Evolutionary conservation across 148 eudicot genomes (phyloP).

Genomic region (Linanthus parryae): DNA sequence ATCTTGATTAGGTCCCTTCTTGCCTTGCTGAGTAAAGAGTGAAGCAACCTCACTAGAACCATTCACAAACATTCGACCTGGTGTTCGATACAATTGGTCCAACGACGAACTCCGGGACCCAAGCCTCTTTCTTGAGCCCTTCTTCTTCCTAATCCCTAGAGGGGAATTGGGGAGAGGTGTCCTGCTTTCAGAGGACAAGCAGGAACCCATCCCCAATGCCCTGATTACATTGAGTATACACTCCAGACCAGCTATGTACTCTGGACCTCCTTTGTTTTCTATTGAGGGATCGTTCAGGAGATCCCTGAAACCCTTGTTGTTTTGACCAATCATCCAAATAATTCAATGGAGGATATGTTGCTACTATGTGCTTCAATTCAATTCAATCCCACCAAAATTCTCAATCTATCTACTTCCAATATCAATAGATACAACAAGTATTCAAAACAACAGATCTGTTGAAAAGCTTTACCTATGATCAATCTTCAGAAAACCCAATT

Average conservation of each 20-base stretch:
- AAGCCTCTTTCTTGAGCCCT: constrained; percentile 40
- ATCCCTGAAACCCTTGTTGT: too few species aligned
- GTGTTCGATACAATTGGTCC: constrained; percentile 54
- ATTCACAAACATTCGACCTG: constrained; percentile 59
- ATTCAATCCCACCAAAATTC: too few species aligned
- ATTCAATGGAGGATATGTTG: too few species aligned
- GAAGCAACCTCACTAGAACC: constrained; percentile 76
- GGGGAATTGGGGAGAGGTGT: constrained; percentile 77
- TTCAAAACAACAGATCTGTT: too few species aligned
- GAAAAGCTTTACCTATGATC: too few species aligned
- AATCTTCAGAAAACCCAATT: too few species aligned
- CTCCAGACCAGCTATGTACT: constrained; percentile 76
- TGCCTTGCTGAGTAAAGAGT: constrained; percentile 81
- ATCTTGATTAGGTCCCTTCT: constrained; percentile 95
- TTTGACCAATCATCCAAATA: too few species aligned
- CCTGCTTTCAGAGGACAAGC: constrained; percentile 87
- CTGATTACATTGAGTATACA: constrained; percentile 76
- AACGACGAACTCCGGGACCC: constrained; percentile 64
- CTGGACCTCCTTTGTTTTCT: constrained; percentile 43
- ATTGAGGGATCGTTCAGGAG: constrained; percentile 56
- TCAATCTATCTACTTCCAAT: too few species aligned
- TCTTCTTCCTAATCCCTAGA: constrained; percentile 48
- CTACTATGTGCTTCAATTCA: too few species aligned
- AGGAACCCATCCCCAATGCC: constrained; percentile 99
- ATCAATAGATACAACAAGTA: too few species aligned